Percentiles rank a stretch among this genome's conserved stretches.
Evolutionary conservation across 1,284 basidiomycete genomes (phyloP).

Genomic region (Rhodotorula sp.): DNA sequence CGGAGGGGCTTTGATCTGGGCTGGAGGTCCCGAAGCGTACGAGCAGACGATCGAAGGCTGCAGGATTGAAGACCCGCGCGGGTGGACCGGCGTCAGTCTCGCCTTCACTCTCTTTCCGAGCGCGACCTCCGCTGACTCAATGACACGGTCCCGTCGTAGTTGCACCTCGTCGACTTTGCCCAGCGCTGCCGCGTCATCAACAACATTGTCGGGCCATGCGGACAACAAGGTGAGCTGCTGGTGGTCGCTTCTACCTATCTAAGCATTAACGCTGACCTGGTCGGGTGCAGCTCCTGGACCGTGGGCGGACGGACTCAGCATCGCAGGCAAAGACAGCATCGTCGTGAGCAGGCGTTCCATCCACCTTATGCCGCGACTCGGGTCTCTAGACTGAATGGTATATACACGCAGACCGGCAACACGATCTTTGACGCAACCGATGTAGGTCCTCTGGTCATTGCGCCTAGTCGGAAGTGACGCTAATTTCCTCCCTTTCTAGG

Average conservation of each 20-base stretch:
- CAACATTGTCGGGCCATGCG: constrained; percentile 43
- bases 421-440: constrained; percentile 45
- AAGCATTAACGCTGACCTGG: neutral
- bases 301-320: constrained; percentile 46
- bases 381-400: too few species aligned
- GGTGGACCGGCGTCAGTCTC: constrained; percentile 41
- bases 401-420: constrained; percentile 37
- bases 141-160: neutral
- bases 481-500: constrained; percentile 7
- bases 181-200: constrained; percentile 27
- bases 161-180: constrained; percentile 36
- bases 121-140: neutral
- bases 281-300: constrained; percentile 39
- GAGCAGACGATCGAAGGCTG: constrained; percentile 42
- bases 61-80: constrained; percentile 43
- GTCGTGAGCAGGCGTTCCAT: constrained; percentile 17
- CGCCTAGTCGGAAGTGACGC: neutral
- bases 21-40: constrained; percentile 40
- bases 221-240: constrained; percentile 33
- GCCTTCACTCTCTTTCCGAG: neutral
- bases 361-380: too few species aligned
- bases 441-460: constrained; percentile 4
- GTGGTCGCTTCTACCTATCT: too few species aligned
- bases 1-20: constrained; percentile 37
- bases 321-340: constrained; percentile 42